These are phyloP conservation scores for Termitomyces sp. DNA, from an alignment of 768 basidiomycete genomes.

Conservation along the genomic window DNA sequence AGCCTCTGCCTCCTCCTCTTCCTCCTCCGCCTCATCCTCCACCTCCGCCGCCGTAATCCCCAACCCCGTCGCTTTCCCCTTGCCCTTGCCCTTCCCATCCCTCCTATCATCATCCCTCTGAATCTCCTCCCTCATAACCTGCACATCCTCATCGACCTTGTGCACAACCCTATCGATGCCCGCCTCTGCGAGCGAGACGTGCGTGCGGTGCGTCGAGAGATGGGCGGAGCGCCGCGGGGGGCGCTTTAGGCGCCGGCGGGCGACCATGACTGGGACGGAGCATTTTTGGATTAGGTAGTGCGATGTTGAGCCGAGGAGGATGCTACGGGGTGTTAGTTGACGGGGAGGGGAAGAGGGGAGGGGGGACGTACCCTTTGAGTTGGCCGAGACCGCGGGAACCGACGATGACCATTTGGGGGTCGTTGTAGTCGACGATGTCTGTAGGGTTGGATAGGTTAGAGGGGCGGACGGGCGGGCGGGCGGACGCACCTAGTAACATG, in stretches of 20 bases:
- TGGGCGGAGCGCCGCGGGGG: conserved; percentile 80
- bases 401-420: conserved; percentile 91
- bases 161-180: conserved; percentile 85
- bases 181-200: conserved; percentile 83
- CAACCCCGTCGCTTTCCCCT: conserved; percentile 14
- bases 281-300: conserved; percentile 95
- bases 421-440: conserved; percentile 84
- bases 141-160: conserved; percentile 84
- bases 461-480: too few species aligned
- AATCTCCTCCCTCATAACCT: conserved; percentile 75
- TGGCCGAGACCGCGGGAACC: conserved; percentile 90
- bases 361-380: conserved; percentile 71
- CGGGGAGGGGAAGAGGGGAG: background rate
- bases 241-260: conserved; percentile 85
- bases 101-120: conserved; percentile 60
- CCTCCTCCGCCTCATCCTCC: conserved; percentile 22
- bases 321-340: conserved; percentile 40
- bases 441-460: background rate
- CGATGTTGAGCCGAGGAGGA: conserved; percentile 90
- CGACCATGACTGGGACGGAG: conserved; percentile 96
- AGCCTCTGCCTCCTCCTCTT: conserved; percentile 28
- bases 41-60: background rate
- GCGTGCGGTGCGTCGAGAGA: conserved; percentile 74
- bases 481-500: conserved; percentile 71
- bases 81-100: conserved; percentile 30